These are phyloP conservation scores for Paulownia fortunei DNA, from an alignment of 257 asterid species.

Conservation along the genomic window DNA sequence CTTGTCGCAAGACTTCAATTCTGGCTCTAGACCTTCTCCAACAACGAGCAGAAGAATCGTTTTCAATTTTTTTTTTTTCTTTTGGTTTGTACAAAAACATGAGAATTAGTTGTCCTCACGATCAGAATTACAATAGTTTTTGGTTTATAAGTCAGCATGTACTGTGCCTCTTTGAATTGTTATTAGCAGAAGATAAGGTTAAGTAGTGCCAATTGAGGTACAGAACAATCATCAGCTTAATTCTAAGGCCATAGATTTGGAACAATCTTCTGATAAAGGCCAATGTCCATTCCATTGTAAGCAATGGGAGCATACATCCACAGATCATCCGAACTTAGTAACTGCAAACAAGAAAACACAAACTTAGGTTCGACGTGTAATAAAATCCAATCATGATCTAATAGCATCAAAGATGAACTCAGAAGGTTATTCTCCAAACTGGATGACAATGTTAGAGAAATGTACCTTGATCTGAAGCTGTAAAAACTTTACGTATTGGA, in stretches of 20 bases:
- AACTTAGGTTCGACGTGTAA: background rate
- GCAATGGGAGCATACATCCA: conserved; percentile 99
- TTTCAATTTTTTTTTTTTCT: background rate
- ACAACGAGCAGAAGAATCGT: background rate
- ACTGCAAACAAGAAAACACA: conserved; percentile 45
- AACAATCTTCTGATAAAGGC: conserved; percentile 53
- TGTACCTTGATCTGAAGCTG: conserved; percentile 92
- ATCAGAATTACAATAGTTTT: conserved; percentile 16
- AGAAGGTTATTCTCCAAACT: background rate
- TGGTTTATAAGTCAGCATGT: conserved; percentile 35
- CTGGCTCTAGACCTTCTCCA: background rate
- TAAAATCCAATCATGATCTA: background rate
- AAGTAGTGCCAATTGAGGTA: background rate
- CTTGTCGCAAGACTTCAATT: background rate
- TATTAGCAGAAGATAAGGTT: conserved; percentile 20
- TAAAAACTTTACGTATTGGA: conserved; percentile 78
- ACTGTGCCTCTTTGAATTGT: conserved; percentile 6
- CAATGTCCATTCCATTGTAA: conserved; percentile 85
- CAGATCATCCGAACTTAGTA: conserved; percentile 81
- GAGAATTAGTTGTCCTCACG: conserved; percentile 30
- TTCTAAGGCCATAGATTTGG: background rate
- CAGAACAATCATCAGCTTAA: background rate
- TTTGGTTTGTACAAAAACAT: conserved; percentile 21
- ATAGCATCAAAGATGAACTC: background rate
- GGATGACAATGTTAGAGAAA: background rate